Conservation (phyloP, 768 basidiomycete genomes). For the Rhodocollybia butyracea region DNA sequence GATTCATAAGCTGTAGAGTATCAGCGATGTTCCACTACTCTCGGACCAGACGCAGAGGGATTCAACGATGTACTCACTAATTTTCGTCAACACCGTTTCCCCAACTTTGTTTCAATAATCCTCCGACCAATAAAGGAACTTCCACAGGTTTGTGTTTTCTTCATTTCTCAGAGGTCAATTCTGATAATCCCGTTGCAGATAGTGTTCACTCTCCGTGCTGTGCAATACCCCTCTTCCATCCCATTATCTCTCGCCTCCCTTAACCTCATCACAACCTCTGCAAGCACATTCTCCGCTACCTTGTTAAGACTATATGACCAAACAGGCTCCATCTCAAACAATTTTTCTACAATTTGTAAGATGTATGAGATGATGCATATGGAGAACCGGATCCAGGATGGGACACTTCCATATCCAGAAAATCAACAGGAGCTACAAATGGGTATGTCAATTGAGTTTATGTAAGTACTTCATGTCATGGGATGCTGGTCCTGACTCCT, state of each 20-base stretch:
- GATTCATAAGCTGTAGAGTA: conserved; percentile 22
- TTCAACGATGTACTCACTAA: conserved; percentile 17
- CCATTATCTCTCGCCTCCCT: conserved; percentile 65
- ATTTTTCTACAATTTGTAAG: conserved; percentile 50
- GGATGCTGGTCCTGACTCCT: too few relatives aligned
- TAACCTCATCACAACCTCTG: conserved; percentile 53
- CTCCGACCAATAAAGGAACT: conserved; percentile 34
- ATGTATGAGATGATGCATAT: conserved; percentile 64
- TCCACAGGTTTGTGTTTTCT: too few relatives aligned
- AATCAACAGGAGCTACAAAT: conserved; percentile 35
- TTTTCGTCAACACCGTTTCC: conserved; percentile 13
- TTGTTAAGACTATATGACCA: conserved; percentile 53
- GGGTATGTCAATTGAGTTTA: conserved; percentile 60
- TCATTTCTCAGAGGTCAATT: too few relatives aligned
- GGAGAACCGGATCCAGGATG: conserved; percentile 58
- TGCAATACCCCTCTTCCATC: conserved; percentile 58
- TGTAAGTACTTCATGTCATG: too few relatives aligned
- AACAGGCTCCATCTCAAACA: conserved; percentile 53
- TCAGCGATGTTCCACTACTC: conserved; percentile 37
- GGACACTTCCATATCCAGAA: conserved; percentile 47
- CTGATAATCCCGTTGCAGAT: too few relatives aligned
- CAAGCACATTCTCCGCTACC: conserved; percentile 44
- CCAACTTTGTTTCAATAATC: conserved; percentile 4
- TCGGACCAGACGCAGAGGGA: conserved; percentile 14
- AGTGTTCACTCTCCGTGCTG: conserved; percentile 60